Base-by-base conservation (phyloP, 2,329 filamentous ascomycete genomes). In the Chaetomiaceae sp. region DNA sequence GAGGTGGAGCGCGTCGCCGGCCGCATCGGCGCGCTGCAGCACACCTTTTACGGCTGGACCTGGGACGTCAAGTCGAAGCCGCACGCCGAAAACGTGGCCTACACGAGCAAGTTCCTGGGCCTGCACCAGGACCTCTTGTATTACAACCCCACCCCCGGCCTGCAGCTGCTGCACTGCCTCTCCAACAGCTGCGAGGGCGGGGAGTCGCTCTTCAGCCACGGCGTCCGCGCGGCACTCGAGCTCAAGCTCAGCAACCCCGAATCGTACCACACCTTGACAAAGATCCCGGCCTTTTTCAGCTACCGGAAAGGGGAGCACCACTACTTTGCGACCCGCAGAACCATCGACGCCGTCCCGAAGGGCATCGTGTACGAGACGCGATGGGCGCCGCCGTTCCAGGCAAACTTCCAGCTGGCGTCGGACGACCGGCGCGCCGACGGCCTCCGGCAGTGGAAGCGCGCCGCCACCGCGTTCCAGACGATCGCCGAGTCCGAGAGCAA, bases 91-190 rank as follows among this genome's bases (percentile, higher is more conserved):
- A 97, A 97, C 67, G 88, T 96, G 4, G 92, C 94, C 9, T 91
- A 97, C 72, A 96, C 92, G 1, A 85, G 81, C 64, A 79, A 85
- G 45, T 85, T 85, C 64, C 82, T 97, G 1, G 89, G 88, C 15
- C 84, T 96, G 44, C 94, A 99, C 72, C 94, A 96, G 82, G 94
- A 97, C 67, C 79, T 97, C 37, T 78, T 96, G 51, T 97, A 97
- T 72, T 86, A 94, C 71, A 73, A 80, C 14, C 81, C 89, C 47
- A 84, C 89, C 3, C 92, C 92, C 0, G 83, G 85, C 29, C 82
- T 94, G 47, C 92, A 99, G 70, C 75, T 97, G 22, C 81, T 97
- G 4, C 94, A 97, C 71, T 96, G 91, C 65, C 77, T 97, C 38
- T 81, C 87, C 58, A 95, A 95, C 64, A 86, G 84, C 1, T 86